Percentiles rank a stretch among this genome's conserved stretches.
Conservation (phyloP, 2,329 filamentous ascomycete genomes). For the Mollisia scopiformis region DNA sequence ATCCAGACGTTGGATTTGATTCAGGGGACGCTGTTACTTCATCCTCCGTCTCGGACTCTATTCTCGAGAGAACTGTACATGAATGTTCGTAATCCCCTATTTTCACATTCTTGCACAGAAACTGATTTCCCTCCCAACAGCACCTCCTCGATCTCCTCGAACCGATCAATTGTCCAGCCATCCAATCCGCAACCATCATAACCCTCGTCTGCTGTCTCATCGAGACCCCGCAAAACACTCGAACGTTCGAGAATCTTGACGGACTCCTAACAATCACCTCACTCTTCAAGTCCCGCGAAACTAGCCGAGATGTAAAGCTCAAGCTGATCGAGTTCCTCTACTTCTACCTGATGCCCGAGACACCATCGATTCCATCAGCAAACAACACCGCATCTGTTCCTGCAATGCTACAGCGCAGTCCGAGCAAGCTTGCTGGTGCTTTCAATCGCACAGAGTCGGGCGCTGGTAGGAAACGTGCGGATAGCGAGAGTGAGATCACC, state of each 20-base stretch:
- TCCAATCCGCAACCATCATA: constrained; percentile 87
- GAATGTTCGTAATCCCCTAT: constrained; percentile 65
- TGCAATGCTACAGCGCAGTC: constrained; percentile 64
- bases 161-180: constrained; percentile 85
- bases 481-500: constrained; percentile 44
- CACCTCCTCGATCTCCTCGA: constrained; percentile 93
- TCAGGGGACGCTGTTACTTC: constrained; percentile 84
- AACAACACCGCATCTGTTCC: constrained; percentile 49
- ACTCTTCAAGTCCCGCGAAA: constrained; percentile 87
- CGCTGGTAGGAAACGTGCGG: constrained; percentile 35
- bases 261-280: constrained; percentile 90
- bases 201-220: constrained; percentile 89
- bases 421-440: constrained; percentile 66
- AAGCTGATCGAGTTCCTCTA: constrained; percentile 98
- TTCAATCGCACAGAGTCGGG: constrained; percentile 47
- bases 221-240: constrained; percentile 83
- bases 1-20: constrained; percentile 86
- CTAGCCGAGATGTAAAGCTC: constrained; percentile 86
- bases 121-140: constrained; percentile 40
- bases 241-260: constrained; percentile 89
- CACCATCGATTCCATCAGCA: constrained; percentile 58
- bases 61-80: constrained; percentile 92
- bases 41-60: constrained; percentile 84
- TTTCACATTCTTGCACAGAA: neutral
- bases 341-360: constrained; percentile 97